phyloP scores from a whole-genome alignment of 345 rosid genomes.

The Luvunga scandens region DNA sequence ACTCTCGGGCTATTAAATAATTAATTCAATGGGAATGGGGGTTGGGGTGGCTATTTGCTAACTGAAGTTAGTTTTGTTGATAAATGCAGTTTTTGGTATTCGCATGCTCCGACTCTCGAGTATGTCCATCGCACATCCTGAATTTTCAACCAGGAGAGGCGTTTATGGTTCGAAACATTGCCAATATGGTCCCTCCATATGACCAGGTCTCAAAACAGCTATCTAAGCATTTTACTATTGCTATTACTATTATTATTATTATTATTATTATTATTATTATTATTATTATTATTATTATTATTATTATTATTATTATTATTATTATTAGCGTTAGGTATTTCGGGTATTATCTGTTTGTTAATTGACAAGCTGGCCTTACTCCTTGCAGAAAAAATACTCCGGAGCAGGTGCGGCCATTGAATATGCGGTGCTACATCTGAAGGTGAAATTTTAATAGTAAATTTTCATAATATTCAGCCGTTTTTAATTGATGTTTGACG shows the following conservation, averaged over 20 bases:
- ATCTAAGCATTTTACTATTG: too few relatives aligned
- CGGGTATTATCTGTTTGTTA: neutral
- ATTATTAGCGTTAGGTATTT: neutral
- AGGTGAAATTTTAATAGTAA: constrained; percentile 43
- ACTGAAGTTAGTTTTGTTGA: neutral
- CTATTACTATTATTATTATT: too few relatives aligned
- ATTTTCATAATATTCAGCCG: neutral
- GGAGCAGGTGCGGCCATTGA: constrained; percentile 94
- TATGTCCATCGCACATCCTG: constrained; percentile 87
- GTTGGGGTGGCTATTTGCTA: neutral
- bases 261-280: too few relatives aligned
- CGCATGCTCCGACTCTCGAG: constrained; percentile 98
- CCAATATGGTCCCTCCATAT: constrained; percentile 91
- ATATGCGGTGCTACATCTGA: constrained; percentile 87
- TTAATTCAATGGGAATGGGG: too few relatives aligned
- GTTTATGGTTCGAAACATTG: constrained; percentile 91
- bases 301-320: too few relatives aligned
- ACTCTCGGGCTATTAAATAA: neutral
- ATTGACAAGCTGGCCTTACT: neutral
- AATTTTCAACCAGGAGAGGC: constrained; percentile 98
- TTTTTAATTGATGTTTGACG: neutral
- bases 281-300: too few relatives aligned
- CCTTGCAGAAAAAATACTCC: constrained; percentile 57
- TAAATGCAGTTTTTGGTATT: constrained; percentile 80
- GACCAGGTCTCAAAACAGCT: constrained; percentile 44